Percentiles rank a stretch among this genome's conserved stretches.
Conservation (phyloP, 352 stramenopile species). For the Thraustotheca clavata region DNA sequence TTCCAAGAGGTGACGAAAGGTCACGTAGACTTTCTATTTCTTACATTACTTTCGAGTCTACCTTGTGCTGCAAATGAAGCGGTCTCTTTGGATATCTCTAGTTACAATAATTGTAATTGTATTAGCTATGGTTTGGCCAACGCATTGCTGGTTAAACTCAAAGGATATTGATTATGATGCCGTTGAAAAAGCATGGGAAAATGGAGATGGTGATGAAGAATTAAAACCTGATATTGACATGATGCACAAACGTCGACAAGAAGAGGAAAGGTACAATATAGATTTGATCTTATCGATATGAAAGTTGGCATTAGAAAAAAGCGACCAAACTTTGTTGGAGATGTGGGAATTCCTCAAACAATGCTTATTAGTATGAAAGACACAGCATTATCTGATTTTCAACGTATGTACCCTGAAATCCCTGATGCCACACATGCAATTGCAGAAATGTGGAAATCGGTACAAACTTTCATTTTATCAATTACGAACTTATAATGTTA, state of each 20-base stretch:
- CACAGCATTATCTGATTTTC: background rate
- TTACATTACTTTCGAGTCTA: background rate
- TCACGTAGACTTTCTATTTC: too few species aligned
- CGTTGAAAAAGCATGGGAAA: conserved; percentile 20
- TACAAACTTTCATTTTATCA: background rate
- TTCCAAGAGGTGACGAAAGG: too few species aligned
- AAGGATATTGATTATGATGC: conserved; percentile 20
- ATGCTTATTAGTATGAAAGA: conserved; percentile 20
- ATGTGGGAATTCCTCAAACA: conserved; percentile 16
- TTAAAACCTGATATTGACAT: conserved; percentile 13
- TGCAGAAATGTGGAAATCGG: conserved; percentile 19
- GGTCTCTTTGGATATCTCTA: background rate
- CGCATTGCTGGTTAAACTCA: conserved; percentile 6
- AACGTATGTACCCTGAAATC: background rate
- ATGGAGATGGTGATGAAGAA: conserved; percentile 17
- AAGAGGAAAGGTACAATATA: conserved; percentile 3
- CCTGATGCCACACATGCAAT: conserved; percentile 12
- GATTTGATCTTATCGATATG: background rate
- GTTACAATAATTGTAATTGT: background rate
- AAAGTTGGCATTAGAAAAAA: conserved; percentile 3
- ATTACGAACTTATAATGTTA: background rate
- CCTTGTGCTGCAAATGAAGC: background rate
- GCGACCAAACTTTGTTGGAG: conserved; percentile 19
- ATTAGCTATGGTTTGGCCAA: background rate
- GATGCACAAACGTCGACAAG: conserved; percentile 18